These are phyloP conservation scores for Murraya koenigii DNA, from an alignment of 345 rosid species.

Conservation along the genomic window DNA sequence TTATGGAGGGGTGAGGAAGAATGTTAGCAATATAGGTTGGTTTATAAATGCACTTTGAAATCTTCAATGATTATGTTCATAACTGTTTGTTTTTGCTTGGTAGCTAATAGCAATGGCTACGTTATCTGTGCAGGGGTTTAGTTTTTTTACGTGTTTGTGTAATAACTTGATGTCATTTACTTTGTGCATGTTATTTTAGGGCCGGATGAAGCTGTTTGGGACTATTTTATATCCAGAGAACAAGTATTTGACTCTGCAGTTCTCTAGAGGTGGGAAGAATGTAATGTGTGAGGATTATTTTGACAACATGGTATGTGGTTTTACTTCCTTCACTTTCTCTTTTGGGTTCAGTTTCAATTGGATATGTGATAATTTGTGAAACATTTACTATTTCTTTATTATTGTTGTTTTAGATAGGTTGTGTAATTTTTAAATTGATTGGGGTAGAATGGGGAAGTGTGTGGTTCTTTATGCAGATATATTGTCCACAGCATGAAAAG, in stretches of 20 bases:
- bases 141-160: background rate
- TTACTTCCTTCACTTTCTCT: background rate
- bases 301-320: slow-evolving; percentile 52
- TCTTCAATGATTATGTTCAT: background rate
- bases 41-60: background rate
- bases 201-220: slow-evolving; percentile 90
- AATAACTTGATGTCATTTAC: background rate
- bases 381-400: background rate
- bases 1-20: background rate
- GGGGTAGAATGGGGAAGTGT: background rate
- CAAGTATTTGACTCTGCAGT: slow-evolving; percentile 58
- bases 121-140: background rate
- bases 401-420: background rate
- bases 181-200: slow-evolving; percentile 40
- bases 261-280: slow-evolving; percentile 81
- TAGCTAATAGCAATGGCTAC: background rate
- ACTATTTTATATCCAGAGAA: slow-evolving; percentile 66
- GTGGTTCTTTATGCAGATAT: background rate
- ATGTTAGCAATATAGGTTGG: background rate
- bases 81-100: background rate
- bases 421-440: background rate
- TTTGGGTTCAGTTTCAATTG: background rate
- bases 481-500: background rate
- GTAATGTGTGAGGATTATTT: slow-evolving; percentile 71
- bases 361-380: background rate